Evolutionary conservation across 768 basidiomycete genomes (phyloP).

Genomic region (Tylopilus rubrobrunneus): DNA sequence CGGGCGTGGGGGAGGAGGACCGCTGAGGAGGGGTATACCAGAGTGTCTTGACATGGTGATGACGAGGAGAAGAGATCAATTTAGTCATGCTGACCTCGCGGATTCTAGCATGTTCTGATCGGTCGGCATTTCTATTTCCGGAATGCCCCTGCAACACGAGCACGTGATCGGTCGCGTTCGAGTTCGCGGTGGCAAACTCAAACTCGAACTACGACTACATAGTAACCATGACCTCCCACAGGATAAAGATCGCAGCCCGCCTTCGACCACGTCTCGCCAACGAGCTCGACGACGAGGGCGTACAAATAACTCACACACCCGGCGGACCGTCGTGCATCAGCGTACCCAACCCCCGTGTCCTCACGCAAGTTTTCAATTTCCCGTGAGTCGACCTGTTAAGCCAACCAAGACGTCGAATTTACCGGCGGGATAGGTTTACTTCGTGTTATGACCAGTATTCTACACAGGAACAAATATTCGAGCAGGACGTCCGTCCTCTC

Average conservation of each 20-base stretch:
- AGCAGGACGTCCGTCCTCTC: conserved; percentile 69
- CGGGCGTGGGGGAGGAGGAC: too few relatives aligned
- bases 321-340: conserved; percentile 48
- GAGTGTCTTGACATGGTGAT: conserved; percentile 18
- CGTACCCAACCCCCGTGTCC: conserved; percentile 69
- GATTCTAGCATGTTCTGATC: conserved; percentile 14
- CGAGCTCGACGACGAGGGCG: conserved; percentile 59
- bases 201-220: neutral
- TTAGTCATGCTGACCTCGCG: conserved; percentile 1
- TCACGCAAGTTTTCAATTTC: conserved; percentile 71
- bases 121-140: conserved; percentile 12
- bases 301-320: conserved; percentile 47
- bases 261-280: conserved; percentile 60
- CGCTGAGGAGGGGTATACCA: conserved; percentile 73
- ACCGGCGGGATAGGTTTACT: conserved; percentile 49
- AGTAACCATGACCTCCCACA: conserved; percentile 33
- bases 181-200: conserved; percentile 23
- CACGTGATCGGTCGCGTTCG: conserved; percentile 27
- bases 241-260: conserved; percentile 69
- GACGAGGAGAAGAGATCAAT: neutral
- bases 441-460: conserved; percentile 71
- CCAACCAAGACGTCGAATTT: neutral
- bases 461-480: conserved; percentile 75
- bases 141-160: neutral
- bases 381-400: conserved; percentile 43